These are phyloP conservation scores for Polytrichum commune DNA, from an alignment of 225 moss, liverwort and hornwort species.

Conservation along the genomic window DNA sequence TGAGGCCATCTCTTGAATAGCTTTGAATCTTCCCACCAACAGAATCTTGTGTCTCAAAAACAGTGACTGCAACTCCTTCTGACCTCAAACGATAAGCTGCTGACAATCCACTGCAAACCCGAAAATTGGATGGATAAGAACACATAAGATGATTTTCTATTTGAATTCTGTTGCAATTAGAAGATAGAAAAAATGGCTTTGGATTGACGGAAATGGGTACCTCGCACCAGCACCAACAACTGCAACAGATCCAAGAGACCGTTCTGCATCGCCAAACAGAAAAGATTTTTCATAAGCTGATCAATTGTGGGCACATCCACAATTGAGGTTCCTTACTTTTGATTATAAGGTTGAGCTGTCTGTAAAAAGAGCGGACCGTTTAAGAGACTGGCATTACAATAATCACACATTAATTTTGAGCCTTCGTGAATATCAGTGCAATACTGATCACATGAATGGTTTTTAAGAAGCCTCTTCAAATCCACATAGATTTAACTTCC, in stretches of 20 bases:
- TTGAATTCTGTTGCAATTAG: no score
- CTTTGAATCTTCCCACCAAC: conserved; percentile 72
- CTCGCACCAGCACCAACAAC: conserved; percentile 88
- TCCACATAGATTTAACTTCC: no score
- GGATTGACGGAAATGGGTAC: conserved; percentile 23
- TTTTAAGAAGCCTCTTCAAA: no score
- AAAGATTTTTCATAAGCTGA: not conserved
- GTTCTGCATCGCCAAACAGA: conserved; percentile 37
- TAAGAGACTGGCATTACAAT: not conserved
- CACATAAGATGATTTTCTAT: not conserved
- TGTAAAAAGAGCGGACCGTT: not conserved
- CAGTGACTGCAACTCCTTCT: conserved; percentile 67
- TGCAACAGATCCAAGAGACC: conserved; percentile 74
- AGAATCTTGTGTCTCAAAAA: conserved; percentile 63
- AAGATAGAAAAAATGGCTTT: no score
- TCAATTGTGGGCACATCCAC: no score
- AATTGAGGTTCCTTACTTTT: not conserved
- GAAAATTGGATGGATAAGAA: conserved; percentile 4
- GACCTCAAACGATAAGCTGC: conserved; percentile 69
- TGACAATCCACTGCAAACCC: conserved; percentile 63
- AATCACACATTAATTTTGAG: not conserved
- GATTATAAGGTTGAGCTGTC: not conserved
- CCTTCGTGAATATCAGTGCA: not conserved
- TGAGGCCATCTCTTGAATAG: conserved; percentile 62
- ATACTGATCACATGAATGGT: not conserved